Evolutionary conservation across 129 eudicot species (phyloP), one percentile per base, ranked within the genome.

Genomic region (Centella asiatica): DNA sequence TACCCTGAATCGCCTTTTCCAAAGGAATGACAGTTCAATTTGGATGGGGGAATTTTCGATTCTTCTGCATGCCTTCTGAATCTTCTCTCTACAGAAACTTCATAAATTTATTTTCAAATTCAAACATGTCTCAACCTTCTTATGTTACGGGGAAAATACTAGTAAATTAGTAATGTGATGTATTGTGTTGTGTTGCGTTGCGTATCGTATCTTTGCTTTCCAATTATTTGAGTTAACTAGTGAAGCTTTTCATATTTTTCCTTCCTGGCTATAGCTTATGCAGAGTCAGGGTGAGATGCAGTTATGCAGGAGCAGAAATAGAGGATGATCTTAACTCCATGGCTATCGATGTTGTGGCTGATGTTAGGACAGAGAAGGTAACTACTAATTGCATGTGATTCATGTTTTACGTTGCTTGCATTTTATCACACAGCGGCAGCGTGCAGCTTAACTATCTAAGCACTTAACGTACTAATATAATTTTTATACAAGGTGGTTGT

Each of bases 361-460:
- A 92, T 82, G 72, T 92, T 40, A 87, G 73, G 81, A 67, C 96
- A 53, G 99, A 92, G 75, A 76, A 78, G 73, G 99, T 92, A 75
- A 6, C 70, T 40, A 64, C 54, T 87, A 69, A 1, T 70, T 33
- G 57, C 60, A 45, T 24, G 9, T 46, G 17, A 62, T 22, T 52
- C 56, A 57, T 46, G 45, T 40, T 19, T 18, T 60, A 56, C 51
- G 4, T 60, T 12, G n/a, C 37, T 63, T 57, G n/a, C 12, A 36
- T 4, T 20, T 63, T 1, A 22, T 25, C 54, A 33, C 46, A n/a
- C 27, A n/a, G n/a, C n/a, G n/a, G n/a, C n/a, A 24, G 42, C 2
- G 29, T 62, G 59, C 27, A 18, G 40, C 4, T 48, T 20, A 22
- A 39, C 14, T 26, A 65, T n/a, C 19, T 53, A 50, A 57, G 28